Evolutionary conservation across 768 basidiomycete species (phyloP).

Genomic region (Coprinellus micaceus): DNA sequence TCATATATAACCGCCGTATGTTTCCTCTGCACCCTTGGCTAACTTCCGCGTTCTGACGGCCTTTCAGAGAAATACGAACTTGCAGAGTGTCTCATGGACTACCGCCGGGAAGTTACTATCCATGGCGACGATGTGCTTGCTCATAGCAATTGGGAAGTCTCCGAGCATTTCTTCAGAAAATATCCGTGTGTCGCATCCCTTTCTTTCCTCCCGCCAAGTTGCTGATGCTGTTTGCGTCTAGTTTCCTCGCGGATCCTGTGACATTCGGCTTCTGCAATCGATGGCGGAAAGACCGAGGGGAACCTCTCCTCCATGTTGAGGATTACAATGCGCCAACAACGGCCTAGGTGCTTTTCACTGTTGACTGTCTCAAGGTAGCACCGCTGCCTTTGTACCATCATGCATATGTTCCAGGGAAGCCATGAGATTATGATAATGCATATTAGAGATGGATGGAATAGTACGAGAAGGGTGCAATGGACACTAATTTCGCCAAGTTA

Average conservation of each 20-base stretch:
- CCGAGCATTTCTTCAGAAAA: constrained; percentile 76
- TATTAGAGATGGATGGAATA: too few species aligned
- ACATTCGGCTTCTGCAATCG: constrained; percentile 72
- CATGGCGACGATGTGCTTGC: constrained; percentile 92
- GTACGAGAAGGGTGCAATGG: too few species aligned
- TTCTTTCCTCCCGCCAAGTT: neutral
- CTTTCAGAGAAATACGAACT: constrained; percentile 69
- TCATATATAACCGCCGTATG: constrained; percentile 83
- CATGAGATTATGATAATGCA: constrained; percentile 7
- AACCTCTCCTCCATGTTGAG: constrained; percentile 58
- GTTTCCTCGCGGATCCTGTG: constrained; percentile 74
- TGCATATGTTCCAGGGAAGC: too few species aligned
- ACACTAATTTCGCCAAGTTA: neutral
- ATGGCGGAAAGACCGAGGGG: constrained; percentile 86
- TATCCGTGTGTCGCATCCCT: constrained; percentile 58
- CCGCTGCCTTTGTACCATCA: too few species aligned
- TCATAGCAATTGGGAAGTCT: constrained; percentile 87
- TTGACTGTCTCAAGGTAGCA: too few species aligned
- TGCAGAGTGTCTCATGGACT: constrained; percentile 74
- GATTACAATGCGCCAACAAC: constrained; percentile 26
- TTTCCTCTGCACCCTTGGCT: neutral
- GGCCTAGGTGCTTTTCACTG: constrained; percentile 1
- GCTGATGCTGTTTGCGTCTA: constrained; percentile 25
- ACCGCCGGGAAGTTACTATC: constrained; percentile 62
- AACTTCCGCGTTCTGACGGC: neutral